Percentiles rank a stretch among this genome's conserved stretches.
These are phyloP conservation scores for Pichia manshurica DNA, from an alignment of 805 yeast species.

Conservation along the genomic window DNA sequence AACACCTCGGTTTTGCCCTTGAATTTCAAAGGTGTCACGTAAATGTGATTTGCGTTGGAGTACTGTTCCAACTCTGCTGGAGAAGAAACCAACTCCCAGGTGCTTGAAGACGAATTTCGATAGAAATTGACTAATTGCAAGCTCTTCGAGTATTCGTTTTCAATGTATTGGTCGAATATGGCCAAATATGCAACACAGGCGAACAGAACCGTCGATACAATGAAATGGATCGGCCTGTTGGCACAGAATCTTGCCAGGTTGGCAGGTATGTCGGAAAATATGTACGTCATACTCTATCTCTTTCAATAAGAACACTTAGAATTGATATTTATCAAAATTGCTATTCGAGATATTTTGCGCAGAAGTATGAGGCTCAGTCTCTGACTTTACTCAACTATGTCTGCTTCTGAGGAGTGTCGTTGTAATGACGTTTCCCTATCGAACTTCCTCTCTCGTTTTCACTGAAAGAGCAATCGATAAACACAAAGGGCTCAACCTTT, in stretches of 20 bases:
- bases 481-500: no score
- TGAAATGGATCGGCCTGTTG: conserved; percentile 79
- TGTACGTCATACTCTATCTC: conserved; percentile 4
- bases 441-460: no score
- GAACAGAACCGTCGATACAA: conserved; percentile 61
- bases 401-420: no score
- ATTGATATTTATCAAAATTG: no score
- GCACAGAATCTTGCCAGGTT: conserved; percentile 49
- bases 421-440: no score
- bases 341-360: no score
- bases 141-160: conserved; percentile 19
- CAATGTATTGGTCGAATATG: conserved; percentile 56
- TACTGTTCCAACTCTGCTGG: conserved; percentile 25
- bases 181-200: conserved; percentile 80
- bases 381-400: no score
- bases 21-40: conserved; percentile 54
- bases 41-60: conserved; percentile 41
- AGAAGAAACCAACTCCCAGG: conserved; percentile 49
- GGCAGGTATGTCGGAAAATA: conserved; percentile 26
- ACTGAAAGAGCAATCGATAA: no score
- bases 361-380: no score
- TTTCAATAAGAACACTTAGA: neutral
- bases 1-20: conserved; percentile 26
- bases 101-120: conserved; percentile 28
- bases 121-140: conserved; percentile 20